Percentiles rank a stretch among this genome's conserved stretches.
phyloP scores from a whole-genome alignment of 768 basidiomycete species.

The Tulasnella calospora region DNA sequence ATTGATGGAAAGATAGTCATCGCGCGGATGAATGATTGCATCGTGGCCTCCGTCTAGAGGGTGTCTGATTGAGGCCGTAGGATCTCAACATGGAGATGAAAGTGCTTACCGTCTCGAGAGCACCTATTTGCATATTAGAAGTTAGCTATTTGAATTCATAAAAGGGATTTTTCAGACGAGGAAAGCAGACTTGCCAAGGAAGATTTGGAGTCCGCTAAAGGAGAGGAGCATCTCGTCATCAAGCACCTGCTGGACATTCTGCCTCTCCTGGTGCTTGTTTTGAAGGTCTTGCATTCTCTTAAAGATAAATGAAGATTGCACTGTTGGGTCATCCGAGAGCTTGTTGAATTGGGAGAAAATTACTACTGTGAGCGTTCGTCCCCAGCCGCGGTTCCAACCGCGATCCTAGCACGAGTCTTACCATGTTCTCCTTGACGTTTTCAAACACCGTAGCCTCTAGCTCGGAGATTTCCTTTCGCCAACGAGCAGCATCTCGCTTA shows the following conservation, averaged over 20 bases:
- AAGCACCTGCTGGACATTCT: neutral
- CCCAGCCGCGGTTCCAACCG: no score
- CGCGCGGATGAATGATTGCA: constrained; percentile 27
- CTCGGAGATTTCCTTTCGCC: neutral
- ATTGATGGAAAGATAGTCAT: constrained; percentile 33
- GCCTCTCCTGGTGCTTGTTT: neutral
- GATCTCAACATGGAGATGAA: neutral
- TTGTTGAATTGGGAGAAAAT: neutral
- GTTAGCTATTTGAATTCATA: neutral
- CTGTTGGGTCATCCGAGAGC: neutral
- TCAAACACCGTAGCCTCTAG: neutral
- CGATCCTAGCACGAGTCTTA: neutral
- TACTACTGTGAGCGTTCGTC: no score
- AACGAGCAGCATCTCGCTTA: neutral
- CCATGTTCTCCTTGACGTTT: neutral
- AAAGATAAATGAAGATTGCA: neutral
- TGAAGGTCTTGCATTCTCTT: neutral
- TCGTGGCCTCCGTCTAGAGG: constrained; percentile 27
- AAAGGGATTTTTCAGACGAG: neutral
- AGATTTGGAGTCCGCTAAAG: neutral
- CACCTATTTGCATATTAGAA: neutral
- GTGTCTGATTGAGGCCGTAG: no score
- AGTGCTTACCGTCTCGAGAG: constrained; percentile 3
- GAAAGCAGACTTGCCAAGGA: neutral
- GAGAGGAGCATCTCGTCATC: neutral